Base-by-base conservation (phyloP, 164 flowering plant species). In the Protea cynaroides region DNA sequence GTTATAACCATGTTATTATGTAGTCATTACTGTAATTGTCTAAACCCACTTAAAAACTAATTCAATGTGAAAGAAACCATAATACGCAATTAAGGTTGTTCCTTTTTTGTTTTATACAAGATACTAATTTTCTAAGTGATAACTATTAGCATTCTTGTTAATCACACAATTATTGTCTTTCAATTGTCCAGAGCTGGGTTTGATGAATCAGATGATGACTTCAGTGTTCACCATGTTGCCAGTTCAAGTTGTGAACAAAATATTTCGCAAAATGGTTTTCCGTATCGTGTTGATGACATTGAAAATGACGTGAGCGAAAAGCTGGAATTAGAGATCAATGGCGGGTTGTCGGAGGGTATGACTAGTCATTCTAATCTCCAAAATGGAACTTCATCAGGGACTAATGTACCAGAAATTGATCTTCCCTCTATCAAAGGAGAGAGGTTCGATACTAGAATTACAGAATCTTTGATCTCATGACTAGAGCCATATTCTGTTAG, bases 191-290 rank as follows among this genome's bases (percentile, higher is more conserved):
- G 86, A 67, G 61, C 53, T 53, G 75, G 59, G 69, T 63, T 25
- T 72, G 79, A 79, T 17, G 79, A 72, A 75, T 76, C 79, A 43
- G 86, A 81, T 64, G 88, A 86, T 67, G 89, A 84, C 9, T 59
- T 52, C 13, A 78, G 75, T 63, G 52, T 29, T 29, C 5, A 5
- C 34, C 4, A 29, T 29, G 34, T 66, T 61, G 58, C 67, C n/a
- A 74, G 86, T 61, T 77, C 83, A 61, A 65, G 63, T 63, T 4
- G 62, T 59, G 83, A 75, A 52, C 71, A 68, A 23, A 47, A 51
- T 22, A 61, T 59, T 55, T 62, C 74, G 25, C 72, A 52, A 46
- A 68, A 60, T 70, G 63, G 65, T 66, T 72, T 81, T 15, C 75
- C 71, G 36, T n/a, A 64, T 58, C 69, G 57, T 56, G 78, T 62